phyloP scores from a whole-genome alignment of 331 rosid genomes.

The Rosa hybrid region DNA sequence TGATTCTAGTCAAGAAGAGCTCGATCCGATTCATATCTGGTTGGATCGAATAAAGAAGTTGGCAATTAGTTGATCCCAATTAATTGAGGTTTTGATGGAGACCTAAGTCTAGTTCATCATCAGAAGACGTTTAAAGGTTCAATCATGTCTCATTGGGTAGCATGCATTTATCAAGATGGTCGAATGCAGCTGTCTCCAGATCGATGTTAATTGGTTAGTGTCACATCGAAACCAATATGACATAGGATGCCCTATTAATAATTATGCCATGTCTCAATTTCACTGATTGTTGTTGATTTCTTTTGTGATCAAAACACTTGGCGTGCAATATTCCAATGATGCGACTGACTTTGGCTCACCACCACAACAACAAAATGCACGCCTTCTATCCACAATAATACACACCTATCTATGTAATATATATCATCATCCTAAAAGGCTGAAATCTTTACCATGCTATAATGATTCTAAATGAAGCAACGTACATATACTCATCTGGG shows the following conservation, averaged over 20 bases:
- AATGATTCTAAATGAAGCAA: neutral
- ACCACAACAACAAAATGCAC: conserved; percentile 14
- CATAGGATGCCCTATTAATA: conserved; percentile 29
- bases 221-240: neutral
- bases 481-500: neutral
- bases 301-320: conserved; percentile 12
- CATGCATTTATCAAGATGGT: neutral
- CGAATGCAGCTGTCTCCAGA: neutral
- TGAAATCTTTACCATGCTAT: neutral
- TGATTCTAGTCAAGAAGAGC: neutral
- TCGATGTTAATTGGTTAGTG: neutral
- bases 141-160: neutral
- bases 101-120: neutral
- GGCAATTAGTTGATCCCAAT: neutral
- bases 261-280: neutral
- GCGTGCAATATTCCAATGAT: conserved; percentile 35
- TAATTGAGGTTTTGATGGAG: neutral
- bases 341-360: conserved; percentile 22
- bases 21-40: neutral
- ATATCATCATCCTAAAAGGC: neutral
- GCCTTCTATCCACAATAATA: neutral
- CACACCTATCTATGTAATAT: neutral
- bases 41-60: neutral
- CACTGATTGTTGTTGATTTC: neutral
- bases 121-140: neutral